Percentiles rank a stretch among this genome's conserved stretches.
Evolutionary conservation across 768 basidiomycete genomes (phyloP).

Genomic region (Rubroboletus pulcherrimus): DNA sequence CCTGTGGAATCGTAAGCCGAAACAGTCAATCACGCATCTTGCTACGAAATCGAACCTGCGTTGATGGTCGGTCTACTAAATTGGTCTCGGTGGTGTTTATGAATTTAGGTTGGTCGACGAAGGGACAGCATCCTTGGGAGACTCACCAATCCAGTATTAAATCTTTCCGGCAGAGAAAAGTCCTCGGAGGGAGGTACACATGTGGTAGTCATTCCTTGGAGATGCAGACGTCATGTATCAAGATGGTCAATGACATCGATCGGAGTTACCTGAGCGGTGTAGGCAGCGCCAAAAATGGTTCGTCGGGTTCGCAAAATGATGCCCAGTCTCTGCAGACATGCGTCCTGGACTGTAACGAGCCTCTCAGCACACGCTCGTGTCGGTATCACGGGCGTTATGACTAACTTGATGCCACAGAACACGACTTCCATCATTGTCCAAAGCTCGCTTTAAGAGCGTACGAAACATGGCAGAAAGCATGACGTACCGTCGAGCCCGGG

Average conservation of each 20-base stretch:
- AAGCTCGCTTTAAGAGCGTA: background rate
- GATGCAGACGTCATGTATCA: background rate
- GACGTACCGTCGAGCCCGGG: slow-evolving; percentile 54
- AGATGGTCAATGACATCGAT: background rate
- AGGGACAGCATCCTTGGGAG: background rate
- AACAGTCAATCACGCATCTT: background rate
- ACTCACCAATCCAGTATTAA: slow-evolving; percentile 64
- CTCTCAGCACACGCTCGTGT: background rate
- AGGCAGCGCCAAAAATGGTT: slow-evolving; percentile 84
- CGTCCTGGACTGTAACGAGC: slow-evolving; percentile 52
- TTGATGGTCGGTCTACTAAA: slow-evolving; percentile 65
- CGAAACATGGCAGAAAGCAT: background rate
- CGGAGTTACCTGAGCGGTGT: slow-evolving; percentile 51
- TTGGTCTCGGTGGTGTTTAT: slow-evolving; percentile 54
- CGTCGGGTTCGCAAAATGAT: slow-evolving; percentile 75
- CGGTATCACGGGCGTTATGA: background rate
- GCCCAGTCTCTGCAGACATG: slow-evolving; percentile 64
- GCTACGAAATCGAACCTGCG: slow-evolving; percentile 41
- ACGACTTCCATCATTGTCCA: slow-evolving; percentile 45
- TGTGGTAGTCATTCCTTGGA: slow-evolving; percentile 53
- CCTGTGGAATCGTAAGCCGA: slow-evolving; percentile 30
- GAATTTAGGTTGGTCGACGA: background rate
- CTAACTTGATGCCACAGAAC: slow-evolving; percentile 85
- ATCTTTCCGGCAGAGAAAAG: slow-evolving; percentile 51
- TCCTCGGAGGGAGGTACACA: slow-evolving; percentile 58